Percentiles rank a stretch among this genome's conserved stretches.
Conservation (phyloP, 2,329 filamentous ascomycete genomes). For the Camillea tinctor region DNA sequence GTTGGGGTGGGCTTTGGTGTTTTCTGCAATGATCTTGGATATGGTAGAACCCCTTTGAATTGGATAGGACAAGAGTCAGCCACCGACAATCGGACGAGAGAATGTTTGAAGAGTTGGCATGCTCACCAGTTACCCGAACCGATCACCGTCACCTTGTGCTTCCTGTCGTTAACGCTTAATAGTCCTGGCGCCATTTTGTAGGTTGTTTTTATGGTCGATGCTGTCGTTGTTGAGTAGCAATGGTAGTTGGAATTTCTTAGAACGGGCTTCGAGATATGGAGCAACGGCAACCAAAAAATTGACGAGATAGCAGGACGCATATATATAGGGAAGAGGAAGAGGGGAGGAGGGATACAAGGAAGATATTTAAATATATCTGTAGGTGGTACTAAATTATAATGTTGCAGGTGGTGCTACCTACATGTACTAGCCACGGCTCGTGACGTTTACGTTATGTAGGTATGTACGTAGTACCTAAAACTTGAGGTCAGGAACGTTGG, state of each 20-base stretch:
- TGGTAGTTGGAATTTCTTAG: constrained; percentile 13
- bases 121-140: constrained; percentile 93
- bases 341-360: too few species aligned
- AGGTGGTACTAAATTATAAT: too few species aligned
- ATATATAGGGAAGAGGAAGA: not conserved
- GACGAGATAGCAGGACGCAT: not conserved
- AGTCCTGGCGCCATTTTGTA: constrained; percentile 31
- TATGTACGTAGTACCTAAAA: too few species aligned
- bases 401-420: too few species aligned
- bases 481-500: not conserved
- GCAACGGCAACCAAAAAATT: not conserved
- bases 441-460: too few species aligned
- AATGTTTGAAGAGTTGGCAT: too few species aligned
- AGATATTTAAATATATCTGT: too few species aligned
- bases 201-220: too few species aligned
- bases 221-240: too few species aligned
- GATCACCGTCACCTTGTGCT: constrained; percentile 90
- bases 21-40: constrained; percentile 94
- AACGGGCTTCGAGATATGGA: not conserved
- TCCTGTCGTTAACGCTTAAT: constrained; percentile 57
- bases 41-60: constrained; percentile 86
- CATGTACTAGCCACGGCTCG: too few species aligned
- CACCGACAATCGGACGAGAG: too few species aligned
- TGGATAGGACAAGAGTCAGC: not conserved
- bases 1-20: constrained; percentile 72